Conservation (phyloP, 2,329 filamentous ascomycete genomes). For the Fusarium nurragi region DNA sequence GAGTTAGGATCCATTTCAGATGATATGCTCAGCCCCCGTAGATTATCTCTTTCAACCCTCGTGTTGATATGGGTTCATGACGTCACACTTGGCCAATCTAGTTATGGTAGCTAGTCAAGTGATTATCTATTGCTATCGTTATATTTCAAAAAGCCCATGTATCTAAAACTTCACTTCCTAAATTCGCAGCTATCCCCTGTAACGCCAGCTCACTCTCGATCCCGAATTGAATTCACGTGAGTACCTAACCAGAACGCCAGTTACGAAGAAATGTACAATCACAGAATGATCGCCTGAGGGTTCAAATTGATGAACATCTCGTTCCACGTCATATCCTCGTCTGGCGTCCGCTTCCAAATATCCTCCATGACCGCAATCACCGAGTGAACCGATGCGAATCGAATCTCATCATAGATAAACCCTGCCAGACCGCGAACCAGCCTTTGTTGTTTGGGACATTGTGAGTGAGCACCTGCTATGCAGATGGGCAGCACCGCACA, state of each 20-base stretch:
- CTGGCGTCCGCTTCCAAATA: conserved; percentile 31
- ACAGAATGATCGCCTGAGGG: conserved; percentile 40
- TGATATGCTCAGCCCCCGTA: no score
- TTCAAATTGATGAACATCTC: conserved; percentile 42
- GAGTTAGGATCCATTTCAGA: no score
- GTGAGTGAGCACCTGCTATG: conserved; percentile 50
- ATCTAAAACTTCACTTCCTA: no score
- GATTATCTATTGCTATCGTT: no score
- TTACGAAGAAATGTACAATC: not conserved
- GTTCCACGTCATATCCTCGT: conserved; percentile 30
- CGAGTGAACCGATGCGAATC: conserved; percentile 52
- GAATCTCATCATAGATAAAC: conserved; percentile 47
- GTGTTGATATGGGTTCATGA: no score
- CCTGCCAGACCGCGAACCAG: conserved; percentile 32
- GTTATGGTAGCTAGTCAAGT: no score
- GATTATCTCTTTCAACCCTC: no score
- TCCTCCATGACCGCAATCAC: conserved; percentile 36
- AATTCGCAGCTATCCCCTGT: no score
- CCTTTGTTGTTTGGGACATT: conserved; percentile 43
- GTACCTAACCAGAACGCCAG: not conserved
- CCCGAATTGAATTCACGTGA: not conserved
- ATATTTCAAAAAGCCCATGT: no score
- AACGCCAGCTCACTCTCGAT: not conserved
- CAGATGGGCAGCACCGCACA: conserved; percentile 53
- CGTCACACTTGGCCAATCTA: no score